phyloP scores from a whole-genome alignment of 2,329 filamentous ascomycete species.

The Macrophomina phaseolina region DNA sequence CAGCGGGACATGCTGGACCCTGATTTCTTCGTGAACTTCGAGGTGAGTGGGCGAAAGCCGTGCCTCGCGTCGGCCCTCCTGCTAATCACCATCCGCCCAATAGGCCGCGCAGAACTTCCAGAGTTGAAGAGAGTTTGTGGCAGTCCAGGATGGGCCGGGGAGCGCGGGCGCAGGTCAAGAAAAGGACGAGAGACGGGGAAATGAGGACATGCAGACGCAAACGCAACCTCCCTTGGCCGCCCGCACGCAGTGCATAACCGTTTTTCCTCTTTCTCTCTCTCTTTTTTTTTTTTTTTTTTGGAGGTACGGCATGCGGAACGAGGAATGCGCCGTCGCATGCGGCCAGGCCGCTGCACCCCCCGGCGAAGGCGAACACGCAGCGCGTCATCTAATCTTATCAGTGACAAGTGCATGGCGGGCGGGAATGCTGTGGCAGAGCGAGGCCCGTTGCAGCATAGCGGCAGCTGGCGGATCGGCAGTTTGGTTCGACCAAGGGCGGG shows the following conservation, averaged over 20 bases:
- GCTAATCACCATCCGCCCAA: neutral
- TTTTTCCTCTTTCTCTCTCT: too few species aligned
- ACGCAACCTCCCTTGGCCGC: neutral
- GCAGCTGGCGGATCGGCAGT: neutral
- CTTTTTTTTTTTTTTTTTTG: too few species aligned
- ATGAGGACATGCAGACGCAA: neutral
- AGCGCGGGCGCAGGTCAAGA: neutral
- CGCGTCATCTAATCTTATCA: constrained; percentile 13
- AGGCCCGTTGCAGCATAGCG: neutral
- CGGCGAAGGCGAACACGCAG: neutral
- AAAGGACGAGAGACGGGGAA: neutral
- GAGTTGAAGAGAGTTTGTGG: neutral
- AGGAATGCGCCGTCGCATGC: constrained; percentile 19
- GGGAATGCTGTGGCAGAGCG: neutral
- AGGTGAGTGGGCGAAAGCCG: neutral
- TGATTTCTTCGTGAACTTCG: constrained; percentile 18
- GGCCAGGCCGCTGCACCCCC: neutral
- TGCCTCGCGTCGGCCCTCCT: neutral
- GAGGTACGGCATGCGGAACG: constrained; percentile 1
- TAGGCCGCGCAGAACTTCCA: constrained; percentile 7
- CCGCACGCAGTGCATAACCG: neutral
- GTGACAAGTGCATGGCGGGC: neutral
- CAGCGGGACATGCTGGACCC: constrained; percentile 11
- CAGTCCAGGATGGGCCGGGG: neutral
- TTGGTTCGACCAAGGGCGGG: neutral